Evolutionary conservation across 306 rosid genomes (phyloP).

Genomic region (Vicia villosa): DNA sequence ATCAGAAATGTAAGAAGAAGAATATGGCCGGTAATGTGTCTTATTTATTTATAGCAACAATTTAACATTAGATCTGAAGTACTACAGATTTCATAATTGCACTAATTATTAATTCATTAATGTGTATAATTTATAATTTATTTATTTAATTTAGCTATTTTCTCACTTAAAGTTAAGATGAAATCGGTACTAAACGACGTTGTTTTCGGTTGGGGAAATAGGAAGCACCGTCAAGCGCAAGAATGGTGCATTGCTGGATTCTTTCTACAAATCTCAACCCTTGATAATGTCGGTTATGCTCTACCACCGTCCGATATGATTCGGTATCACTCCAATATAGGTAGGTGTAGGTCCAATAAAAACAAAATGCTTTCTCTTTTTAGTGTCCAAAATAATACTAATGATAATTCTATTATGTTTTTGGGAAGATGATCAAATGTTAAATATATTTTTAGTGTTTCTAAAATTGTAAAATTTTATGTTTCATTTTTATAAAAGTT

Average conservation of each 20-base stretch:
- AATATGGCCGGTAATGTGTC: not conserved
- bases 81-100: not conserved
- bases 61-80: constrained; percentile 34
- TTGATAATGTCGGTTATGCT: constrained; percentile 34
- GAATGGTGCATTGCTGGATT: constrained; percentile 9
- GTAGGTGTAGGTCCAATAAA: too few relatives aligned
- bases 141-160: constrained; percentile 10
- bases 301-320: constrained; percentile 7
- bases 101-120: not conserved
- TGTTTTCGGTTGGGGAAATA: not conserved
- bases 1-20: not conserved
- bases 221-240: constrained; percentile 27
- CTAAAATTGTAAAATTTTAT: too few relatives aligned
- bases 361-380: too few relatives aligned
- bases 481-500: too few relatives aligned
- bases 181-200: not conserved
- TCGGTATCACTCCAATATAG: too few relatives aligned
- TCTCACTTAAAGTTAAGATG: constrained; percentile 18
- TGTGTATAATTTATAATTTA: not conserved
- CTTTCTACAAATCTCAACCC: not conserved
- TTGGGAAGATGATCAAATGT: too few relatives aligned
- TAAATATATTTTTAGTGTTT: too few relatives aligned
- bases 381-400: too few relatives aligned
- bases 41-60: constrained; percentile 35
- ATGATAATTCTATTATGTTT: too few relatives aligned